Evolutionary conservation across 1,284 basidiomycete species (phyloP).

Genomic region (Ceratobasidium theobromae): DNA sequence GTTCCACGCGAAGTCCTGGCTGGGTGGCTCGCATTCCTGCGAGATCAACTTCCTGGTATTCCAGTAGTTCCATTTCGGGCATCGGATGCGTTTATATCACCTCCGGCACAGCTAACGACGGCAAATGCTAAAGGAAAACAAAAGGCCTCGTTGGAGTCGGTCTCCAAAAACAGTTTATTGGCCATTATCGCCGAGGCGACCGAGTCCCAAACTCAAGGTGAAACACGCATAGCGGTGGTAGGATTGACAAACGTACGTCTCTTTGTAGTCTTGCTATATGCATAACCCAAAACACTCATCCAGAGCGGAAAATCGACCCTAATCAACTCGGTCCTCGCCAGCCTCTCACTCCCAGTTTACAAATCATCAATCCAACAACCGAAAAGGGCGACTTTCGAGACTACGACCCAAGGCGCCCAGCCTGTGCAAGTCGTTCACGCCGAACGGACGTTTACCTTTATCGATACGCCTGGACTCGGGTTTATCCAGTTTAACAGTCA

Average conservation of each 20-base stretch:
- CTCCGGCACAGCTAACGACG: slow-evolving; percentile 41
- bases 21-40: slow-evolving; percentile 73
- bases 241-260: slow-evolving; percentile 70
- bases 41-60: slow-evolving; percentile 51
- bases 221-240: slow-evolving; percentile 61
- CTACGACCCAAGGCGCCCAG: slow-evolving; percentile 69
- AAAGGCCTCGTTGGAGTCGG: slow-evolving; percentile 52
- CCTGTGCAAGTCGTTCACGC: slow-evolving; percentile 54
- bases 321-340: slow-evolving; percentile 69
- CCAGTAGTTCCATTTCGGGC: slow-evolving; percentile 83
- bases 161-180: slow-evolving; percentile 45
- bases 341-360: slow-evolving; percentile 63
- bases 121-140: slow-evolving; percentile 45
- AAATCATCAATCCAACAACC: slow-evolving; percentile 47
- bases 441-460: slow-evolving; percentile 64
- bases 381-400: slow-evolving; percentile 57
- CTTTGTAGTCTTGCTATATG: neutral
- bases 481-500: slow-evolving; percentile 46
- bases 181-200: slow-evolving; percentile 50
- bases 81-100: slow-evolving; percentile 64
- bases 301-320: slow-evolving; percentile 81
- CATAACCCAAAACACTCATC: neutral
- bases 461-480: slow-evolving; percentile 84
- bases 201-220: slow-evolving; percentile 51
- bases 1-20: slow-evolving; percentile 80